Evolutionary conservation across 2,329 filamentous ascomycete species (phyloP), one percentile per base, ranked within the genome.

Genomic region (Dothideomycetes sp.): DNA sequence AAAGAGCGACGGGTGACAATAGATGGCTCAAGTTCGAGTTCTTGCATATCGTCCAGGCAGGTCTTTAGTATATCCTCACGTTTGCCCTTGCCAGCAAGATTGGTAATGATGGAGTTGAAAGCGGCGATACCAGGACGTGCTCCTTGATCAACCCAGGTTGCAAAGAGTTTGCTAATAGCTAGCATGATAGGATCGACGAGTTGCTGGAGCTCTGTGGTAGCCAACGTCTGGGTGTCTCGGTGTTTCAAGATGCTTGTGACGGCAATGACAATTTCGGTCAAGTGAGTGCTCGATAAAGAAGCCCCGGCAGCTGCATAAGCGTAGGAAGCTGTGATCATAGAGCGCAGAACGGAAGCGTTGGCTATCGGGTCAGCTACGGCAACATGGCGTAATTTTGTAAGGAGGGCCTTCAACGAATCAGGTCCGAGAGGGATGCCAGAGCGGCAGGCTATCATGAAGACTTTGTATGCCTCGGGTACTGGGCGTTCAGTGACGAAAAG

Each of bases 391-490:
- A 68, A 44, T 29, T 51, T 52, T 16, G 49, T 49, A 8, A 67
- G 38, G 2, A 66, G 38, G 8, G 45, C 46, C 8, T 56, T 59
- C 4, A 64, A 49, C 19, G 50, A 49, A 9, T 48, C 47, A 2
- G 52, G 50, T 27, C 52, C 59, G 19, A 63, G 41, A 2, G 47
- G 38, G 10, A 56, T 53, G 2, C 68, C 68, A 19, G 62, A 57
- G 16, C 66, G 64, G 44, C 66, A 72, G 4, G 65, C 64, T 39
- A 72, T 52, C 18, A 68, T 57, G 44, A 66, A 70, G 4, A 65
- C 56, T 2, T 63, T 61, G 45, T 69, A 72, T 3, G 56, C 62
- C 50, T 73, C 70, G 1, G 54, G 42, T 1, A 68, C 16, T 3
- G 69, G 66, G 30, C 69, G 56, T 34, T 69, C 58, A 16, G 53